Conservation (phyloP, 345 rosid genomes). For the Eutrema yunnanense region DNA sequence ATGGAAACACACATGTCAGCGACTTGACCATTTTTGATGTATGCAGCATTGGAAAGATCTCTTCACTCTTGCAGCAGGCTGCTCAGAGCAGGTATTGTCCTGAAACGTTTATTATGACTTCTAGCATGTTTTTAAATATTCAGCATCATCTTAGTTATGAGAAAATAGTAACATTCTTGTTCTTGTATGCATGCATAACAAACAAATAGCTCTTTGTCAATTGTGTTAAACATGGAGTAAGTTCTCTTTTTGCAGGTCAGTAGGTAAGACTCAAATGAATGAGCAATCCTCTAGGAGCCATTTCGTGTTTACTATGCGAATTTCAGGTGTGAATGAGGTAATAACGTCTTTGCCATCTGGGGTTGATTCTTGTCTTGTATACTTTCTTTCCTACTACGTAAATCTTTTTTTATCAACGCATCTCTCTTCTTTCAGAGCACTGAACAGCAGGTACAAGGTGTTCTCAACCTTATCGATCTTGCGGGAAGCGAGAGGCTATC, state of each 20-base stretch:
- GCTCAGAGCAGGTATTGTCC: conserved; percentile 67
- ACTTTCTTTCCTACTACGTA: neutral
- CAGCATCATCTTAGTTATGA: neutral
- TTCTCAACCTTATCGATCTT: conserved; percentile 77
- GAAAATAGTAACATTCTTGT: neutral
- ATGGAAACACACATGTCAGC: conserved; percentile 64
- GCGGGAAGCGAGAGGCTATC: conserved; percentile 97
- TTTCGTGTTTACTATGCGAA: conserved; percentile 74
- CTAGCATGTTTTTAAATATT: neutral
- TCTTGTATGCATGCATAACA: neutral
- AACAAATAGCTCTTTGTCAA: neutral
- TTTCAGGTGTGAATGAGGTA: conserved; percentile 80
- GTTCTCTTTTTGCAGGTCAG: conserved; percentile 44
- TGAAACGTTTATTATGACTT: neutral
- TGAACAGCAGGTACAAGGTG: conserved; percentile 85
- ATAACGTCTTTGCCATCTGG: neutral
- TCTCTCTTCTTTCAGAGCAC: conserved; percentile 40
- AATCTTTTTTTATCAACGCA: neutral
- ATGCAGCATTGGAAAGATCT: conserved; percentile 60
- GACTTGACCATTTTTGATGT: conserved; percentile 82
- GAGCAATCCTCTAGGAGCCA: conserved; percentile 70
- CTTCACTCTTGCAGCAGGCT: conserved; percentile 72
- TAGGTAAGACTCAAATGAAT: conserved; percentile 79
- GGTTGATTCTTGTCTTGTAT: neutral
- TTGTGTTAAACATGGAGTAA: neutral